A percentile compares a stretch with the other conserved stretches of the same genome.
phyloP scores from a whole-genome alignment of 1,139 yeast genomes.

The Meyerozyma athensensis region DNA sequence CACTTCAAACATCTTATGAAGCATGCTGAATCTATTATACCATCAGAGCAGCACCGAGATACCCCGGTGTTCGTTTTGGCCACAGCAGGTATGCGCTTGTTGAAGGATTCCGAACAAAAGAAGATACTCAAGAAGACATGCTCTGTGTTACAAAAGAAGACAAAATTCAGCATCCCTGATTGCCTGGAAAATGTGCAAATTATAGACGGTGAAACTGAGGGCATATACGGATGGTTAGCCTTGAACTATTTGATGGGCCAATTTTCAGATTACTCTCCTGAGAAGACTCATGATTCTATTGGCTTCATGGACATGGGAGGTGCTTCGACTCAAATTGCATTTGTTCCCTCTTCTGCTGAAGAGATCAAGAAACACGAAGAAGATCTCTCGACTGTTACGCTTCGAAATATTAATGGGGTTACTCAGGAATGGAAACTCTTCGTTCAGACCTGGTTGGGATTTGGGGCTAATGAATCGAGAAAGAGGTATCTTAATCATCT shows the following conservation, averaged over 20 bases:
- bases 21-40: constrained; percentile 58
- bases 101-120: constrained; percentile 44
- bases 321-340: constrained; percentile 78
- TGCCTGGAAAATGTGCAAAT: constrained; percentile 63
- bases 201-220: constrained; percentile 79
- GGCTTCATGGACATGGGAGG: constrained; percentile 95
- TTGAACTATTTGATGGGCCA: constrained; percentile 62
- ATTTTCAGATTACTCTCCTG: constrained; percentile 36
- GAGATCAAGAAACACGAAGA: constrained; percentile 56
- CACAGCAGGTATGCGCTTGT: constrained; percentile 78
- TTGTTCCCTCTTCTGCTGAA: constrained; percentile 55
- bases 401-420: constrained; percentile 58
- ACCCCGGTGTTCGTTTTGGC: constrained; percentile 74
- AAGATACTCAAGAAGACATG: constrained; percentile 51
- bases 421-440: constrained; percentile 66
- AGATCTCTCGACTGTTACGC: constrained; percentile 53
- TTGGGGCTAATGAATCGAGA: constrained; percentile 80
- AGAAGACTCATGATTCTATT: constrained; percentile 43
- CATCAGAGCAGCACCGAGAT: constrained; percentile 42
- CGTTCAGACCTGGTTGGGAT: constrained; percentile 80
- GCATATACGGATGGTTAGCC: constrained; percentile 77
- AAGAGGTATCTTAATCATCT: constrained; percentile 56
- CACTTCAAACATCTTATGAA: constrained; percentile 54
- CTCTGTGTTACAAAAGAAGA: constrained; percentile 38
- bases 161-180: constrained; percentile 43